Evolutionary conservation across 2,329 filamentous ascomycete genomes (phyloP).

Genomic region (Pochonia chlamydosporia): DNA sequence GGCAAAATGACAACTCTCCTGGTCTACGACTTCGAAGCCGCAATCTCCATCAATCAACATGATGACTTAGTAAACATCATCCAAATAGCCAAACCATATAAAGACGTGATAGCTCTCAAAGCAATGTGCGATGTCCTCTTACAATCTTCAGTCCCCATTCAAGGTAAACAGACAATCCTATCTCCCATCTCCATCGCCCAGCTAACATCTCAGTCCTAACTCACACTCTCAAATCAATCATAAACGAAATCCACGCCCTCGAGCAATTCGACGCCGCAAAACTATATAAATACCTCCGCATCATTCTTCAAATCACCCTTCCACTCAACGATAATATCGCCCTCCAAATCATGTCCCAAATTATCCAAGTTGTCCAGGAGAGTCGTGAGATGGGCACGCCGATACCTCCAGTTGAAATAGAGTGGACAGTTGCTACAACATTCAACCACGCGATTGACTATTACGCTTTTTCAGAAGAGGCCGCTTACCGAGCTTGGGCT

Average conservation of each 20-base stretch:
- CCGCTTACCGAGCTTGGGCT: constrained; percentile 54
- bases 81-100: constrained; percentile 38
- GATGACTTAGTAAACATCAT: constrained; percentile 58
- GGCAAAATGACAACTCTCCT: constrained; percentile 61
- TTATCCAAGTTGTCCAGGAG: constrained; percentile 45
- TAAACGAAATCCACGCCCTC: constrained; percentile 60
- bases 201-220: constrained; percentile 36
- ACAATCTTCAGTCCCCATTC: constrained; percentile 42
- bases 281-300: constrained; percentile 72
- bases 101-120: constrained; percentile 45
- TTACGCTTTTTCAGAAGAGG: constrained; percentile 50
- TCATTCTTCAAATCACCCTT: constrained; percentile 65
- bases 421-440: constrained; percentile 65
- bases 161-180: constrained; percentile 30
- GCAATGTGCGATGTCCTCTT: constrained; percentile 62
- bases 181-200: too few relatives aligned
- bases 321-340: constrained; percentile 49
- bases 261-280: constrained; percentile 50
- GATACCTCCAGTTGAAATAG: constrained; percentile 63
- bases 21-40: constrained; percentile 75
- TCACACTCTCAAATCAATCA: constrained; percentile 56
- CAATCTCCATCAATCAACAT: constrained; percentile 61
- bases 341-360: constrained; percentile 59
- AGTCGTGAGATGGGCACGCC: constrained; percentile 35
- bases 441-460: constrained; percentile 69